Percentiles rank a stretch among this genome's conserved stretches.
These are phyloP conservation scores for Paramecium bursaria DNA, from an alignment of 73 alveolate species.

Conservation along the genomic window DNA sequence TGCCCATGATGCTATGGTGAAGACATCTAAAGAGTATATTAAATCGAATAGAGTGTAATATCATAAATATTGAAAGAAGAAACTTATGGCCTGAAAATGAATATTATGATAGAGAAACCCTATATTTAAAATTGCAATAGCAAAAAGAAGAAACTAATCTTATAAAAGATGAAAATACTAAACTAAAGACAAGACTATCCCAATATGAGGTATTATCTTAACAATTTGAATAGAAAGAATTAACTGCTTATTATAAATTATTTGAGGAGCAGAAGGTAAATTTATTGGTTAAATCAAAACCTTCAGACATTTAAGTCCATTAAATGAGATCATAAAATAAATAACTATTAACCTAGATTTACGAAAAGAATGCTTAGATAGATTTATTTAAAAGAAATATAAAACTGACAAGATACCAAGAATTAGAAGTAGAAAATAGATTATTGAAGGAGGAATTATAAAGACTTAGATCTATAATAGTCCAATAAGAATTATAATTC, in stretches of 20 bases:
- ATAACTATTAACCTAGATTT: background rate
- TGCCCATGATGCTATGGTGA: too few relatives aligned
- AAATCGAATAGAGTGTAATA: too few relatives aligned
- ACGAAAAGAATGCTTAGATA: background rate
- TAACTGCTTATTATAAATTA: background rate
- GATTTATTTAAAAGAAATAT: slow-evolving; percentile 31
- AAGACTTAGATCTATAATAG: background rate
- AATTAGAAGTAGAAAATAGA: slow-evolving; percentile 15
- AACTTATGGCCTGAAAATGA: slow-evolving; percentile 55
- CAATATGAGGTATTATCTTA: background rate
- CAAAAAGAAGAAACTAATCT: slow-evolving; percentile 28
- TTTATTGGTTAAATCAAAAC: background rate
- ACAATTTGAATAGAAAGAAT: slow-evolving; percentile 7
- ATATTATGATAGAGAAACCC: slow-evolving; percentile 46
- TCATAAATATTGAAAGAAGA: too few relatives aligned
- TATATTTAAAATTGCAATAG: background rate
- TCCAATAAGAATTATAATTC: background rate
- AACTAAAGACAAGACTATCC: slow-evolving; percentile 19
- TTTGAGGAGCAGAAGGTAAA: background rate
- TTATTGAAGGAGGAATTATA: slow-evolving; percentile 11
- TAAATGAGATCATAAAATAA: slow-evolving; percentile 23
- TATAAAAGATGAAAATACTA: slow-evolving; percentile 14
- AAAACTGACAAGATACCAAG: slow-evolving; percentile 39
- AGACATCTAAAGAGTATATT: too few relatives aligned
- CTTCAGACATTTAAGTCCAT: background rate